Base-by-base conservation (phyloP, 192 early-diverging fungal genomes). In the Rhizophagus clarus region DNA sequence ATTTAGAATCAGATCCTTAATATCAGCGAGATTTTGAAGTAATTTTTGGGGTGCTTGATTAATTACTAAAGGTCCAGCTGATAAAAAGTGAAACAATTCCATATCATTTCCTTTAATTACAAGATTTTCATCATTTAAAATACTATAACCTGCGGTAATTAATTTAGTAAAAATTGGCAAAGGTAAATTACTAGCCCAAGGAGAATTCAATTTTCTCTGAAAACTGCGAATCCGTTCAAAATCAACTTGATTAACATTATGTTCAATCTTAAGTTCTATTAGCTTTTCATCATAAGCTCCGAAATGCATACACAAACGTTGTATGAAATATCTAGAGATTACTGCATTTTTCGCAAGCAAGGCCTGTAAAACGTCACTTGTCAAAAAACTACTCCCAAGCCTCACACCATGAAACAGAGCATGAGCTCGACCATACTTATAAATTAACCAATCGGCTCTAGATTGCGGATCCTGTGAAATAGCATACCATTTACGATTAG, bases 391-490 rank as follows among this genome's bases (percentile, higher is more conserved):
- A 15, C 9, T 20, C 0, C 76, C 76, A 0, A 77, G 7, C 12
- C 76, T 77, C 15, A 77, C 34, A 1, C 63, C 62, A n/a, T 77
- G 37, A 28, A 77, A 77, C 0, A 63, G 6, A 12, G 76, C 76
- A 15, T 77, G 76, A 0, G 62, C 63, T 17, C 22, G 34, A 0
- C 76, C 76, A 12, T 77, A 77, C 10, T 63, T 29, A 45, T 4
- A 40, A 28, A 63, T 42, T 3, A 77, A 11, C 76, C 76, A 77
- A 2, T 24, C 20, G 2, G 76, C 76, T 49, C 29, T n/a, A 11
- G 34, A 29, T 3, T 29, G n/a, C 3, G 42, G 72, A 28, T 74
- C 49, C 14, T n/a, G 8, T 0, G 72, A 37, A 1, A 74, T 74
- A 6, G 22, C 4, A 32, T 67, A 31, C 64, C 64, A 67, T 1